Evolutionary conservation across 2,329 filamentous ascomycete genomes (phyloP).

Genomic region (Botrytis byssoidea): DNA sequence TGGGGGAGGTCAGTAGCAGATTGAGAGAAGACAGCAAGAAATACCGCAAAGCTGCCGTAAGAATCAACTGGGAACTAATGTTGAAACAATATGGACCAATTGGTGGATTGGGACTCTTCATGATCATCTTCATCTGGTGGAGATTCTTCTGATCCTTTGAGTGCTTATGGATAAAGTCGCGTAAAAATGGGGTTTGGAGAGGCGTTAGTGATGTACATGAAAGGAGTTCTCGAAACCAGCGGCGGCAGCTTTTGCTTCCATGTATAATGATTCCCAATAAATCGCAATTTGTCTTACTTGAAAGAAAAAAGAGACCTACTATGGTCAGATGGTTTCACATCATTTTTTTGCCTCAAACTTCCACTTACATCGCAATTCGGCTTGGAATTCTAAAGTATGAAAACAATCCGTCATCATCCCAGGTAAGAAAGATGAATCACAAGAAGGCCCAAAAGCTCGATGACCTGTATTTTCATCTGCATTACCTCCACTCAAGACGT

Average conservation of each 20-base stretch:
- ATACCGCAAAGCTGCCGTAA: conserved; percentile 86
- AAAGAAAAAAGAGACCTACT: not conserved
- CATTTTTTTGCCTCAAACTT: not conserved
- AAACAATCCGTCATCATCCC: not conserved
- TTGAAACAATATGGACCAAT: conserved; percentile 96
- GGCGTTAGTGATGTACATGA: conserved; percentile 17
- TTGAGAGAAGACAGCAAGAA: conserved; percentile 91
- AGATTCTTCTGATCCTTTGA: conserved; percentile 69
- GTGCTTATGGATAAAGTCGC: not conserved
- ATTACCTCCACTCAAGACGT: not conserved
- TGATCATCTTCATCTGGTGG: conserved; percentile 87
- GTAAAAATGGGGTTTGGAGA: not conserved
- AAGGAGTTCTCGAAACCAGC: conserved; percentile 4
- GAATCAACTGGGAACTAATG: conserved; percentile 97
- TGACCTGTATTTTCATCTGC: not conserved
- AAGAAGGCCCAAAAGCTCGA: not conserved
- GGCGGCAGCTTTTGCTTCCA: conserved; percentile 4
- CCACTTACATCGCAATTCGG: not conserved
- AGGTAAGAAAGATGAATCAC: not conserved
- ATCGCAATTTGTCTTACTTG: conserved; percentile 6
- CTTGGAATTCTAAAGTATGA: not conserved
- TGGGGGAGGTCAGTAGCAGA: conserved; percentile 90
- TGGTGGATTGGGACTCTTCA: conserved; percentile 74
- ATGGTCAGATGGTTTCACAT: not conserved
- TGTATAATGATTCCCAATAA: conserved; percentile 24